phyloP scores from a whole-genome alignment of 1,284 basidiomycete species.

The Pseudozyma tsukubaensis region DNA sequence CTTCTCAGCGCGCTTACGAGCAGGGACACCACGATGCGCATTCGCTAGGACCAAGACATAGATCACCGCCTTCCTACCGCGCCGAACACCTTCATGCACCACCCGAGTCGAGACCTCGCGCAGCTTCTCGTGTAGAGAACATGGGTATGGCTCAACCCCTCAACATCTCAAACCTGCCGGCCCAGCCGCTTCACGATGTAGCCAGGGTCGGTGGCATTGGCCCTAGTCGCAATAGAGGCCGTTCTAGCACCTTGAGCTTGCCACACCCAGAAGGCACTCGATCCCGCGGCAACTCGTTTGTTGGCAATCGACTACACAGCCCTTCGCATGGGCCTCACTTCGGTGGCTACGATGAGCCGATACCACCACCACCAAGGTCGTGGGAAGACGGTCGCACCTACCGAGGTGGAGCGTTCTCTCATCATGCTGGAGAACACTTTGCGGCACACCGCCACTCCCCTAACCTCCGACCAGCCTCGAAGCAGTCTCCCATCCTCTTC shows the following conservation, averaged over 20 bases:
- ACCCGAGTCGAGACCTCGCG: constrained; percentile 10
- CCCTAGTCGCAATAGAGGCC: constrained; percentile 42
- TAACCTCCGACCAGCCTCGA: constrained; percentile 10
- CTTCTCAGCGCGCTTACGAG: constrained; percentile 20
- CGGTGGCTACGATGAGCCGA: constrained; percentile 22
- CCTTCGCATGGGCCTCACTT: constrained; percentile 14
- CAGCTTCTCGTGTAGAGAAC: constrained; percentile 21
- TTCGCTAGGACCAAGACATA: constrained; percentile 4
- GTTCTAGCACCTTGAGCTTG: constrained; percentile 45
- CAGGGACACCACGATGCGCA: constrained; percentile 1
- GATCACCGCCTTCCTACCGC: constrained; percentile 23
- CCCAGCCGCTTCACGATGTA: constrained; percentile 15
- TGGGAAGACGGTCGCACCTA: constrained; percentile 29
- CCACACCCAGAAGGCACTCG: constrained; percentile 28
- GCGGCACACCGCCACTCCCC: constrained; percentile 20
- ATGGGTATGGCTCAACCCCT: constrained; percentile 20
- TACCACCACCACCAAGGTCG: constrained; percentile 28
- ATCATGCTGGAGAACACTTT: constrained; percentile 10
- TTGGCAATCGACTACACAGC: constrained; percentile 21
- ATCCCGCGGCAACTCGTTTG: constrained; percentile 23
- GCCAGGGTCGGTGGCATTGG: constrained; percentile 34
- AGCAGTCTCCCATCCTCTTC: constrained; percentile 49
- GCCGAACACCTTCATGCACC: constrained; percentile 19
- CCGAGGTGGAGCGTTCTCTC: constrained; percentile 9
- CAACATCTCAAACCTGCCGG: constrained; percentile 23